These are phyloP conservation scores for Singerocomus inundabilis DNA, from an alignment of 1,284 basidiomycete species.

Conservation along the genomic window DNA sequence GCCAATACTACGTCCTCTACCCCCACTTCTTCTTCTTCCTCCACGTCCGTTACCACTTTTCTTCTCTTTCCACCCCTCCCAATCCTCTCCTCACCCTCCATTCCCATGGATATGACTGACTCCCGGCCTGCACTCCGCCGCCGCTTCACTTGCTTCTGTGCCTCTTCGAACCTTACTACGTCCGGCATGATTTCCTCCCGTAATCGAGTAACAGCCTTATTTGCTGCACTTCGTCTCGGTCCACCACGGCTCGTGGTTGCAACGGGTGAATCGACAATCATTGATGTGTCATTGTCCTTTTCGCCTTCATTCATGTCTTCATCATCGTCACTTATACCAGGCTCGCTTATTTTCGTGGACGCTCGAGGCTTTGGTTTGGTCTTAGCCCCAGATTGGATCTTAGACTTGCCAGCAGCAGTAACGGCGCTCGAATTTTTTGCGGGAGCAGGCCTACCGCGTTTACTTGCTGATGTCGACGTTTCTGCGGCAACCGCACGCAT, in stretches of 20 bases:
- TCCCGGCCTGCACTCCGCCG: conserved; percentile 26
- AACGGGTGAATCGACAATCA: conserved; percentile 10
- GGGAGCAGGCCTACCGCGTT: conserved; percentile 15
- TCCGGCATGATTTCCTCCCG: conserved; percentile 76
- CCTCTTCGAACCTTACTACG: conserved; percentile 62
- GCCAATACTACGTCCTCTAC: conserved; percentile 25
- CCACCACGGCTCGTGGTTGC: conserved; percentile 19
- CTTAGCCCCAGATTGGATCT: background rate
- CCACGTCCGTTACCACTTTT: conserved; percentile 25
- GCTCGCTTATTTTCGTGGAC: background rate
- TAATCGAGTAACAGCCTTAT: conserved; percentile 59
- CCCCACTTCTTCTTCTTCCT: conserved; percentile 29
- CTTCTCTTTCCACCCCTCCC: conserved; percentile 23
- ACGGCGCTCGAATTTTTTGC: background rate
- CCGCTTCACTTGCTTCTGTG: conserved; percentile 47
- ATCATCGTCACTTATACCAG: background rate
- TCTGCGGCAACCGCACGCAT: conserved; percentile 19
- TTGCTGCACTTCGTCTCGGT: conserved; percentile 59
- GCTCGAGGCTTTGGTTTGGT: conserved; percentile 6
- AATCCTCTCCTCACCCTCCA: conserved; percentile 1
- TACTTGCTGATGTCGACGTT: conserved; percentile 18
- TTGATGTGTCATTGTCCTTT: conserved; percentile 2
- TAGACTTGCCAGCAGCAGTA: conserved; percentile 5
- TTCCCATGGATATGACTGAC: conserved; percentile 16
- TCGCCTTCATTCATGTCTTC: background rate